Evolutionary conservation across 164 flowering plant species (phyloP).

Genomic region (Stephania cephalantha): DNA sequence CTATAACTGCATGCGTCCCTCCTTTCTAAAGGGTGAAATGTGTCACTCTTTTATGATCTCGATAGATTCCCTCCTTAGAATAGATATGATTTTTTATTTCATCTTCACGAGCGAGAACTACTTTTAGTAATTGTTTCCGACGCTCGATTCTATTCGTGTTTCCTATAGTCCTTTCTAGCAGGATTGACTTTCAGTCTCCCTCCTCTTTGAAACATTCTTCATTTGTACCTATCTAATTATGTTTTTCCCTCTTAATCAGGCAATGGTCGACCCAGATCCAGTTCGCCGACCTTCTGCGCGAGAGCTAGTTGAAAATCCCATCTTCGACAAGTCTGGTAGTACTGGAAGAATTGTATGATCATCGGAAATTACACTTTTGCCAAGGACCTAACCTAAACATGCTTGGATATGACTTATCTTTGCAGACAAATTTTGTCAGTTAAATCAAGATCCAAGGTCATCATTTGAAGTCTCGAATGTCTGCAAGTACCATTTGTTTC

Average conservation of each 20-base stretch:
- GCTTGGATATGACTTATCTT: neutral
- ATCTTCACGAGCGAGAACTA: neutral
- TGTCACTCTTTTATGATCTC: neutral
- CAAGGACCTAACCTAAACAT: neutral
- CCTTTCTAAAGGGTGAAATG: neutral
- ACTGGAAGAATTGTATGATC: constrained; percentile 18
- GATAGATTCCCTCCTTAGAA: neutral
- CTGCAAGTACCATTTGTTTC: constrained; percentile 5
- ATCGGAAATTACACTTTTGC: neutral
- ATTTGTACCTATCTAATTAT: neutral
- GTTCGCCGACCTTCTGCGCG: constrained; percentile 79
- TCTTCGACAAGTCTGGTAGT: constrained; percentile 37
- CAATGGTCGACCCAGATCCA: constrained; percentile 88
- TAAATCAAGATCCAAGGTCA: constrained; percentile 2
- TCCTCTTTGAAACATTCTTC: neutral
- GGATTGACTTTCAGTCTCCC: neutral
- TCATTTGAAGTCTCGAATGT: neutral
- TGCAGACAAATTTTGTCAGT: constrained; percentile 4
- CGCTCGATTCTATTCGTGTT: neutral
- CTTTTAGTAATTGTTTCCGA: neutral
- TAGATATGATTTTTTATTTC: neutral
- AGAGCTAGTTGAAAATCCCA: constrained; percentile 57
- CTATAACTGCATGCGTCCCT: neutral
- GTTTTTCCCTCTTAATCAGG: constrained; percentile 32
- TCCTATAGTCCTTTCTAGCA: neutral